Evolutionary conservation across 129 eudicot genomes (phyloP).

Genomic region (Centaurea solstitialis): DNA sequence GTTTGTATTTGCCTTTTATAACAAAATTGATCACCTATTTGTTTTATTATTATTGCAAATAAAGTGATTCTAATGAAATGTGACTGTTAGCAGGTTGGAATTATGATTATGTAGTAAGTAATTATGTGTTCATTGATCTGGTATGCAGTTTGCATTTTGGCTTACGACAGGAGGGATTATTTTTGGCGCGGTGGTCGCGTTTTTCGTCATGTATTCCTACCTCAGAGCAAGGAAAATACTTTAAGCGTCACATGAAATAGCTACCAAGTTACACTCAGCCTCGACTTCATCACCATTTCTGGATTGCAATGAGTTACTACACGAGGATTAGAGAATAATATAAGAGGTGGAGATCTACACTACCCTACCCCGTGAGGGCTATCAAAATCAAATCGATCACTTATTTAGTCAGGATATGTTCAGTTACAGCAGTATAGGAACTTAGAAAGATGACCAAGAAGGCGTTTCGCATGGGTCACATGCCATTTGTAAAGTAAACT

Average conservation of each 20-base stretch:
- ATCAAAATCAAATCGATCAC: constrained; percentile 16
- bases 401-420: neutral
- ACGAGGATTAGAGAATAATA: neutral
- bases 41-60: neutral
- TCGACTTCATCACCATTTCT: neutral
- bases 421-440: neutral
- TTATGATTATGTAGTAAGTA: neutral
- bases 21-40: neutral
- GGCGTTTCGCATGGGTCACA: neutral
- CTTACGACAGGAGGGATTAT: constrained; percentile 87
- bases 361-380: neutral
- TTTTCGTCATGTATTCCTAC: constrained; percentile 79
- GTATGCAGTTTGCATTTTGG: constrained; percentile 95
- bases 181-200: constrained; percentile 77
- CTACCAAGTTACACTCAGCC: neutral
- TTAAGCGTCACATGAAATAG: constrained; percentile 22
- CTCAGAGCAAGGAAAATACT: constrained; percentile 78
- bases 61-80: neutral
- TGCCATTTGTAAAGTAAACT: constrained; percentile 3
- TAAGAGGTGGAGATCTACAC: neutral
- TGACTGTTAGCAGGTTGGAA: neutral
- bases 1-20: neutral
- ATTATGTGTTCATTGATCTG: neutral
- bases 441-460: neutral
- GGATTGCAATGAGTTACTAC: neutral